Evolutionary conservation across 1,139 yeast genomes (phyloP).

Genomic region (Kurtzmaniella quercitrusa): DNA sequence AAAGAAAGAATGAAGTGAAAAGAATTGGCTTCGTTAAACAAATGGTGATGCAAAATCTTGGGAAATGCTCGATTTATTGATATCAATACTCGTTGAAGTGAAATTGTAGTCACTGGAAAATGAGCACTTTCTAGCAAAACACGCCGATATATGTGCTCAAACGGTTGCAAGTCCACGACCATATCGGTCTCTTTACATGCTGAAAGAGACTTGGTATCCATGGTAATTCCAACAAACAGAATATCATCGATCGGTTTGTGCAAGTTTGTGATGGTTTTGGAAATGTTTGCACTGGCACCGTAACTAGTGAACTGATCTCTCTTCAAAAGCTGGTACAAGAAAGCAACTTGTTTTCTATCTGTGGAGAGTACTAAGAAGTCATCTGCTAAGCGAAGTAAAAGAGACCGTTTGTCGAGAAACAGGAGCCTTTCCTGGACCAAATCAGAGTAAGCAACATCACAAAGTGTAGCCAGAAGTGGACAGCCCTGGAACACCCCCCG

Average conservation of each 20-base stretch:
- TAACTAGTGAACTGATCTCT: conserved; percentile 43
- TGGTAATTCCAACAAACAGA: conserved; percentile 31
- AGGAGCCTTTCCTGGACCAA: conserved; percentile 36
- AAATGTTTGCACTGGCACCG: conserved; percentile 57
- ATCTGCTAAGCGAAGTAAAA: conserved; percentile 70
- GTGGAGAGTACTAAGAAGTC: conserved; percentile 74
- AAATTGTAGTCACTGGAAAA: neutral
- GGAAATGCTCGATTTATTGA: neutral
- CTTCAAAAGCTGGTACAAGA: conserved; percentile 16
- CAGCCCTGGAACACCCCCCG: conserved; percentile 88
- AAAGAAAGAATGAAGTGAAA: neutral
- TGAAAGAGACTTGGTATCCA: conserved; percentile 17
- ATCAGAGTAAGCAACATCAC: conserved; percentile 69
- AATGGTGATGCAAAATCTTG: neutral
- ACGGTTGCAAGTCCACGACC: conserved; percentile 12
- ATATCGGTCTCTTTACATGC: conserved; percentile 10
- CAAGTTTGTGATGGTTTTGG: conserved; percentile 41
- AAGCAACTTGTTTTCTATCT: conserved; percentile 14
- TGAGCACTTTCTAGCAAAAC: conserved; percentile 10
- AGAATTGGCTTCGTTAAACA: conserved; percentile 1
- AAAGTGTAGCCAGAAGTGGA: conserved; percentile 68
- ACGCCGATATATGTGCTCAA: conserved; percentile 11
- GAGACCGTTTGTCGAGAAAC: conserved; percentile 23
- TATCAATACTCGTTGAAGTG: neutral
- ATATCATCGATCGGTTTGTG: conserved; percentile 9